Evolutionary conservation across 2,329 filamentous ascomycete genomes (phyloP), one percentile per base, ranked within the genome.

Genomic region (Mollisiaceae sp.): DNA sequence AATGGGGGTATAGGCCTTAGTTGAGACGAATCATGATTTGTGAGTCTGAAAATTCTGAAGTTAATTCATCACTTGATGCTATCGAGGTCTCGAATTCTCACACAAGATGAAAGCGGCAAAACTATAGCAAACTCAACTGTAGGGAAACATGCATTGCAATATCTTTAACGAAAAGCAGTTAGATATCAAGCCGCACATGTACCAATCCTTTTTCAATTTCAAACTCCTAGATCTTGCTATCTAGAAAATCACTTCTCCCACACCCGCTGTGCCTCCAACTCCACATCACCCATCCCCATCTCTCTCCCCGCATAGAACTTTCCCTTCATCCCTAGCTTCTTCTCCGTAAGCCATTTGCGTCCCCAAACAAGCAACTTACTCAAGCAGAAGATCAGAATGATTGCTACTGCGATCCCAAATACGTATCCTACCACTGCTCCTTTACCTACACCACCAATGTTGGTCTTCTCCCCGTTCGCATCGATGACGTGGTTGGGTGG

Each of bases 281-380:
- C 68, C 36, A 63, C 65, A 62, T 73, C 71, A n/a, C 67, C 73
- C 22, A 58, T 55, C 5, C 65, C 67, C 63, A 69, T 68, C 12
- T 62, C 56, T 55, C 72, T 70, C 24, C 72, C 74, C 39, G 59
- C 69, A 57, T 71, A 73, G 60, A 78, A 77, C 67, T 78, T 79
- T 14, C 81, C 81, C 47, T 59, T 74, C 71, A 72, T 77, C 1
- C 78, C 77, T 64, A 80, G 64, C 72, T 79, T 81, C 62, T 72
- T 77, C 75, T 84, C 82, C 2, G 80, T 82, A 1, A 59, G 60
- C 72, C 72, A 73, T 20, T 71, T 74, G 27, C 74, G 62, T 22
- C 63, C 2, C 61, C 12, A 52, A 1, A 60, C 52, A 18, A 69
- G 5, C 0, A 66, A 67, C 50, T 68, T 74, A 11, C 64, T 64